Evolutionary conservation across 441 rosid genomes (phyloP), one percentile per base, ranked within the genome.

Genomic region (Erodium trifolium): DNA sequence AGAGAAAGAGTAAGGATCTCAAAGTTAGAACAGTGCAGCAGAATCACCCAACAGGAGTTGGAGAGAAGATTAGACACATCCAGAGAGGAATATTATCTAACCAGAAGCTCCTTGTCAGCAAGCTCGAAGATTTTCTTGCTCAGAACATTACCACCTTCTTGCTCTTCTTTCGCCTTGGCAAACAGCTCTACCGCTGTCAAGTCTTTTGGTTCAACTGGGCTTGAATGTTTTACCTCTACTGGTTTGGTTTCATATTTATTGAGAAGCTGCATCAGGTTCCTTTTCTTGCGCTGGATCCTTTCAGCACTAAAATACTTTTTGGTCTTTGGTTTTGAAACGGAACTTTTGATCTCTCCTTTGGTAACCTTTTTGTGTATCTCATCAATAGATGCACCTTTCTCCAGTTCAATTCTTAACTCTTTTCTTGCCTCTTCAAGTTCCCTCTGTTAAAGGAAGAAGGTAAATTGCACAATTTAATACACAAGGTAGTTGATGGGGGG

Each of bases 361-460:
- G 63, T 16, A 17, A 57, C 18, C 77, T 81, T 81, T 70, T 78
- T 84, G 79, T 75, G 71, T 72, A 78, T 77, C 69, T 86, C 90
- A 70, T 85, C 86, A 68, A 89, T 71, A 45, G 91, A 71, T 23
- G 65, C 77, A 35, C 92, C 96, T 71, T 79, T 84, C 66, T 78
- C 81, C 68, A 87, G 76, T 77, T 89, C 91, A 72, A 83, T 74
- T 77, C 76, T 83, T 79, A 89, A 72, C 47, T 87, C 96, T 75
- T 72, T 71, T 78, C 88, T 87, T 55, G 96, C 96, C 78, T 84
- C 89, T 79, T 84, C 89, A 55, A 87, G 85, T 77, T 89, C 95
- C 70, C 72, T 79, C 95, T 89, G 71, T 57, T 74, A 18, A 71
- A 65, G 43, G 31, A 41, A 10, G 9, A 14, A 12, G 19, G 35